phyloP scores from a whole-genome alignment of 768 basidiomycete species.

The Suillus paluster region DNA sequence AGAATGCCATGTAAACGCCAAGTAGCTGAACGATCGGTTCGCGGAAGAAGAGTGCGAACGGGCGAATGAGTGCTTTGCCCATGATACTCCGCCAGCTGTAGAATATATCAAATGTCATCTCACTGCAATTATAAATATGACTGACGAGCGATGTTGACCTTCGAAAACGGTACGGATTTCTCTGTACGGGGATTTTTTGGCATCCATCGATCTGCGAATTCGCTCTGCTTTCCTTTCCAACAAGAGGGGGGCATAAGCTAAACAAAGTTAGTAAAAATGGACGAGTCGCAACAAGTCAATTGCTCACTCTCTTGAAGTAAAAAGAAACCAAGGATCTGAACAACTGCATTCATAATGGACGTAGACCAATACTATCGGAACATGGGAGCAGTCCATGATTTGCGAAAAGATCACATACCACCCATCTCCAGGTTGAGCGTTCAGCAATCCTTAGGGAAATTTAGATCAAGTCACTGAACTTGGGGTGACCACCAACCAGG shows the following conservation, averaged over 20 bases:
- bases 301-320: too few species aligned
- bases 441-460: conserved; percentile 50
- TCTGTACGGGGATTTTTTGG: too few species aligned
- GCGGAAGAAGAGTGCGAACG: conserved; percentile 57
- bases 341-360: too few species aligned
- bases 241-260: too few species aligned
- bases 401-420: conserved; percentile 56
- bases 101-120: neutral
- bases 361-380: too few species aligned
- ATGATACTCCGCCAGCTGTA: conserved; percentile 60
- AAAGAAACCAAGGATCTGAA: too few species aligned
- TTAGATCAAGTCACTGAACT: neutral
- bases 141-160: conserved; percentile 43
- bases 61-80: conserved; percentile 55
- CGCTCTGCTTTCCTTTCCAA: too few species aligned
- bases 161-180: too few species aligned
- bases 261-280: too few species aligned
- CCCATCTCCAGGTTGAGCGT: too few species aligned
- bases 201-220: too few species aligned
- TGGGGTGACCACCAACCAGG: conserved; percentile 41
- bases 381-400: conserved; percentile 36
- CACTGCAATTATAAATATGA: conserved; percentile 10
- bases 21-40: conserved; percentile 40
- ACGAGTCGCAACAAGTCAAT: too few species aligned
- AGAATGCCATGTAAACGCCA: conserved; percentile 63